Conservation (phyloP, 2,329 filamentous ascomycete genomes). For the Drechslerella stenobrocha region DNA sequence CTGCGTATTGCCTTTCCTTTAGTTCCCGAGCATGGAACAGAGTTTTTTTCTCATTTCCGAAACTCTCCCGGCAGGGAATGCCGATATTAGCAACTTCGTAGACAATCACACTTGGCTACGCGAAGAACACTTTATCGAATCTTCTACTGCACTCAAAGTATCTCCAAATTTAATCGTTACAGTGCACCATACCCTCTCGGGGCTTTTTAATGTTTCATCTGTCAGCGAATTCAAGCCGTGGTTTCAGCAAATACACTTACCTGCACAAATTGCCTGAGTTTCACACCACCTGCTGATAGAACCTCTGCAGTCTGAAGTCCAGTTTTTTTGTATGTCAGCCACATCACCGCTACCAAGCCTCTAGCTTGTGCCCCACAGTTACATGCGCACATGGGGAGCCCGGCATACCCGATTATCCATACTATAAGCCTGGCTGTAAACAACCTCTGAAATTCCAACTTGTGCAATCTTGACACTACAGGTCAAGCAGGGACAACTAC, state of each 20-base stretch:
- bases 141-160: background rate
- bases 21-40: no score
- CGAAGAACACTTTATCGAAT: constrained; percentile 3
- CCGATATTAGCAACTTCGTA: no score
- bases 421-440: constrained; percentile 90
- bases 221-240: background rate
- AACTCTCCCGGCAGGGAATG: no score
- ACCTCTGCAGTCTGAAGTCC: constrained; percentile 69
- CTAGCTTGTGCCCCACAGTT: constrained; percentile 17
- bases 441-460: constrained; percentile 91
- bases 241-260: constrained; percentile 63
- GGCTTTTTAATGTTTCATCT: constrained; percentile 12
- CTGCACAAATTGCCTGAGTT: constrained; percentile 82
- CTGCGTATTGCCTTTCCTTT: no score
- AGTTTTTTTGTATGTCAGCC: background rate
- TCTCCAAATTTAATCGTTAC: constrained; percentile 14
- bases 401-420: constrained; percentile 73
- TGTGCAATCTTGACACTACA: constrained; percentile 99
- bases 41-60: no score
- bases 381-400: constrained; percentile 37
- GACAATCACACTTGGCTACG: constrained; percentile 1
- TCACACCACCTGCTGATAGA: constrained; percentile 79
- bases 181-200: constrained; percentile 34
- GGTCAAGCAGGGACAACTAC: constrained; percentile 84
- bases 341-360: background rate